Base-by-base conservation (phyloP, 2,329 filamentous ascomycete genomes). In the Xylaria sp. region DNA sequence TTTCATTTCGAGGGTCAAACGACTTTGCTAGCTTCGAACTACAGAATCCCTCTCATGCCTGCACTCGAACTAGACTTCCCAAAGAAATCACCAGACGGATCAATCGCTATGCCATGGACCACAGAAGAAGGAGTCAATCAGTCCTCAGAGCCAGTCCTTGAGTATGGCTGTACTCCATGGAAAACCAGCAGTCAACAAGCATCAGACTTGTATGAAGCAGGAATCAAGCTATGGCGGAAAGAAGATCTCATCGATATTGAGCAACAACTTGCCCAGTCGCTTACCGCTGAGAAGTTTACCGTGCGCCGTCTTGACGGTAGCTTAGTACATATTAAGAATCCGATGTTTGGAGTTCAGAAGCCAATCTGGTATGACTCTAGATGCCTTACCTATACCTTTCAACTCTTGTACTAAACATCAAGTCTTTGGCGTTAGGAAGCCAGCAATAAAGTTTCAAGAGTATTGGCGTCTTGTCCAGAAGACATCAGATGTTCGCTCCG, bases 301-400 rank as follows among this genome's bases (percentile, higher is more conserved):
- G 64, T 72, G 23, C 68, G 64, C 47, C 64, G 68, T 61, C 51
- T 73, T 38, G 69, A 73, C 58, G 68, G 68, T 25, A 66, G 50
- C 25, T 31, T 69, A 40, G 40, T 67, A 14, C 47, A 66, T 51
- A 70, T 72, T 23, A 68, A 67, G 50, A 71, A 72, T 49, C 70
- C 67, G 11, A 70, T 66, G 51, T 72, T 64, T 52, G 57, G 63
- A 17, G 51, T 63, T 64, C 37, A 61, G 31, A 69, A 62, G 19
- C 66, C 68, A 23, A 71, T 71, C 55, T 71, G 69, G 69, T 71
- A 67, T 17, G 64, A 15, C 43, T 21, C 25, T 15, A 45, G n/a
- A 59, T 37, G 2, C 37, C 15, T 37, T n/a, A n/a, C n/a, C n/a
- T 38, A 17, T 28, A 45, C 12, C 6, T 5, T 25, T 53, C 11